Evolutionary conservation across 2,329 filamentous ascomycete genomes (phyloP).

Genomic region (Juglanconis sp.): DNA sequence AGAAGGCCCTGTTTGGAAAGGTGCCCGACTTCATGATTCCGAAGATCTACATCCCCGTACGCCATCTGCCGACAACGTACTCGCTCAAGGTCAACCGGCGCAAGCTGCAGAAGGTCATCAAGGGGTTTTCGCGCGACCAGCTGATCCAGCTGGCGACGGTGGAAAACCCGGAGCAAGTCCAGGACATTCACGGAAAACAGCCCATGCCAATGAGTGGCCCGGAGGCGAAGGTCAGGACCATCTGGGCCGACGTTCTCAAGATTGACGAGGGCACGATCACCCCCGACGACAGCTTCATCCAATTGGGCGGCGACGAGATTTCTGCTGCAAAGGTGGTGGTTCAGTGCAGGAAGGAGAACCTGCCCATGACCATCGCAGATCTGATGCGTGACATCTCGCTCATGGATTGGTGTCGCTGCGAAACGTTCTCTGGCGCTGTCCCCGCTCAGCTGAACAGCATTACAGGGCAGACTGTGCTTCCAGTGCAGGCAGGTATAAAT

Average conservation of each 20-base stretch:
- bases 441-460: background rate
- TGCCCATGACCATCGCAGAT: constrained; percentile 40
- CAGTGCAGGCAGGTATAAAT: background rate
- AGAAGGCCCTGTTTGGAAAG: constrained; percentile 36
- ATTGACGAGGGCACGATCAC: constrained; percentile 38
- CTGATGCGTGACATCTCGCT: constrained; percentile 40
- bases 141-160: constrained; percentile 39
- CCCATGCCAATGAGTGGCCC: constrained; percentile 45
- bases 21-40: constrained; percentile 44
- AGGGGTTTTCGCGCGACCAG: constrained; percentile 40
- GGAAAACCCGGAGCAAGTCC: constrained; percentile 34
- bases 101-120: constrained; percentile 43
- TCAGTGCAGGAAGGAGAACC: constrained; percentile 40
- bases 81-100: constrained; percentile 50
- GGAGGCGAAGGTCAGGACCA: constrained; percentile 44
- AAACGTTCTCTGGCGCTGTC: background rate
- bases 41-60: constrained; percentile 45
- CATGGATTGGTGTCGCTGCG: constrained; percentile 40
- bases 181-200: constrained; percentile 34
- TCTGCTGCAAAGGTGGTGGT: constrained; percentile 43
- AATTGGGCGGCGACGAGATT: constrained; percentile 44
- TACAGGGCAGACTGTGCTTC: background rate
- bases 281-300: constrained; percentile 42
- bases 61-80: constrained; percentile 44
- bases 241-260: constrained; percentile 45